A percentile compares a stretch with the other conserved stretches of the same genome.
These are phyloP conservation scores for Santalum album DNA, from an alignment of 164 flowering plant genomes.

Conservation along the genomic window DNA sequence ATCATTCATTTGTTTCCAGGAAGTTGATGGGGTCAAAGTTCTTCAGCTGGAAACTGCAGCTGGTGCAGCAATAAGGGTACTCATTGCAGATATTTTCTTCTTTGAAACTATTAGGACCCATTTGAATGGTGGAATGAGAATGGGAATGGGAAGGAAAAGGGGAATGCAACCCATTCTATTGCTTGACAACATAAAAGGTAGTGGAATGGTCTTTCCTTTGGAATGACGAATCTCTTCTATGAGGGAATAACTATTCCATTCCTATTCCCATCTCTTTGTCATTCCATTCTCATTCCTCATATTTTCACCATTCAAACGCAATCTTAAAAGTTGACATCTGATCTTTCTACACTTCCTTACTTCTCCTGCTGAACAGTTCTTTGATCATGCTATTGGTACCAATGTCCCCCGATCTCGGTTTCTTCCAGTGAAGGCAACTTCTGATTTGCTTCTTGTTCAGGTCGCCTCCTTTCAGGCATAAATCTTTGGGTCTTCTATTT, in stretches of 20 bases:
- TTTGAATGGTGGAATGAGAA: too few relatives aligned
- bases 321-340: constrained; percentile 2
- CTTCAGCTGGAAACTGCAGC: constrained; percentile 99
- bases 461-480: constrained; percentile 22
- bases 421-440: constrained; percentile 95
- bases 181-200: too few relatives aligned
- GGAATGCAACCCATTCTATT: too few relatives aligned
- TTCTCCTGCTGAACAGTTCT: constrained; percentile 49
- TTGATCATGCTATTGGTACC: constrained; percentile 84
- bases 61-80: constrained; percentile 95
- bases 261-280: too few relatives aligned
- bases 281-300: too few relatives aligned
- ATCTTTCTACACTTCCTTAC: constrained; percentile 1
- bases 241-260: too few relatives aligned
- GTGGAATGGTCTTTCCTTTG: too few relatives aligned
- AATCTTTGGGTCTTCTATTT: not conserved
- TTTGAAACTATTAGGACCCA: too few relatives aligned
- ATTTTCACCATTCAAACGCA: not conserved
- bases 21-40: constrained; percentile 84
- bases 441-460: constrained; percentile 97
- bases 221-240: too few relatives aligned
- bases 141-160: too few relatives aligned
- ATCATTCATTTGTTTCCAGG: too few relatives aligned
- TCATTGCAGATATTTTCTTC: too few relatives aligned
- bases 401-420: constrained; percentile 97